Evolutionary conservation across 164 flowering plant genomes (phyloP).

Genomic region (Umbellularia californica): DNA sequence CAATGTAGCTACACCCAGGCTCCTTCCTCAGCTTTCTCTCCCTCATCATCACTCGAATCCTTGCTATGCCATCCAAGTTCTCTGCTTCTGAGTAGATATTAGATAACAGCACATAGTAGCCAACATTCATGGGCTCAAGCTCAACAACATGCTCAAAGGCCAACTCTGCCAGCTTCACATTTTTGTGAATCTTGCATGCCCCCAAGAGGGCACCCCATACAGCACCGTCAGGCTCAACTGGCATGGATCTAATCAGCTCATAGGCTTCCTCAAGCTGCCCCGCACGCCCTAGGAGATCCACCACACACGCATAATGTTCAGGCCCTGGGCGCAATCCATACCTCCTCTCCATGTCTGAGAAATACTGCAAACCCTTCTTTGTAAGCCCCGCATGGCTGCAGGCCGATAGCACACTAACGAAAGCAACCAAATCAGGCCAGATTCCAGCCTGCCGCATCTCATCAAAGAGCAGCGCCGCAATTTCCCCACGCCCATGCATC

Average conservation of each 20-base stretch:
- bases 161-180: slow-evolving; percentile 67
- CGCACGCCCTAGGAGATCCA: slow-evolving; percentile 88
- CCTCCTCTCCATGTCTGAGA: slow-evolving; percentile 41
- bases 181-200: slow-evolving; percentile 71
- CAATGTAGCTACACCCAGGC: slow-evolving; percentile 83
- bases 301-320: slow-evolving; percentile 81
- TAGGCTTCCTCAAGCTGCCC: slow-evolving; percentile 62
- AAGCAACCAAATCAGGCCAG: slow-evolving; percentile 59
- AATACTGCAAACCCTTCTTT: slow-evolving; percentile 56
- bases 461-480: slow-evolving; percentile 58
- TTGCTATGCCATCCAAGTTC: slow-evolving; percentile 49
- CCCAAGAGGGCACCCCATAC: slow-evolving; percentile 92
- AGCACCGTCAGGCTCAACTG: slow-evolving; percentile 69
- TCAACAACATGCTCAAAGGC: slow-evolving; percentile 58
- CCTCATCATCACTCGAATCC: slow-evolving; percentile 64
- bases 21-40: slow-evolving; percentile 66
- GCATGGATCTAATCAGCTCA: slow-evolving; percentile 55
- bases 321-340: slow-evolving; percentile 51
- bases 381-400: slow-evolving; percentile 89
- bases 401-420: slow-evolving; percentile 68
- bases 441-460: slow-evolving; percentile 53
- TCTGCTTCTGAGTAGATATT: slow-evolving; percentile 59
- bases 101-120: slow-evolving; percentile 75
- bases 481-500: slow-evolving; percentile 75
- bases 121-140: slow-evolving; percentile 72